Percentiles rank a stretch among this genome's conserved stretches.
These are phyloP conservation scores for Podila verticillata DNA, from an alignment of 192 early-diverging fungal species.

Conservation along the genomic window DNA sequence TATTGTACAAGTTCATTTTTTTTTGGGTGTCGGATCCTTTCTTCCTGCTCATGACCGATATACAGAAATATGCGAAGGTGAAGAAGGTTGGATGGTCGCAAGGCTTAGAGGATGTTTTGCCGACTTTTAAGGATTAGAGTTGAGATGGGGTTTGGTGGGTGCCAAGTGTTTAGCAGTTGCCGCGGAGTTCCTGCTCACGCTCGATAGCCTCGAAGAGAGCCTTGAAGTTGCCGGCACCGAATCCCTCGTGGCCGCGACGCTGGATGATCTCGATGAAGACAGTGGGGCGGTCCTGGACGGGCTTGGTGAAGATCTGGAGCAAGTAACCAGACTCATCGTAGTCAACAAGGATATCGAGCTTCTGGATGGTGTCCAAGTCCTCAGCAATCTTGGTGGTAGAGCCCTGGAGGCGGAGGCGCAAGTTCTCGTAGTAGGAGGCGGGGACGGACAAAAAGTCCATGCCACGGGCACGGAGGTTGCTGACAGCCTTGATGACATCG, in stretches of 20 bases:
- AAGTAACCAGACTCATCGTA: constrained; percentile 97
- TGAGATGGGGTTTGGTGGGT: neutral
- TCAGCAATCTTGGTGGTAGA: constrained; percentile 81
- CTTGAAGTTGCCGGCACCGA: constrained; percentile 98
- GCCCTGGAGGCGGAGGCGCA: constrained; percentile 76
- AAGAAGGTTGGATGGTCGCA: neutral
- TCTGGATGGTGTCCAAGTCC: constrained; percentile 82
- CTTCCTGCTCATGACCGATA: too few species aligned
- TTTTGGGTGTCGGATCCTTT: neutral
- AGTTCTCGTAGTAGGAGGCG: constrained; percentile 86
- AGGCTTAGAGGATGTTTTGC: neutral
- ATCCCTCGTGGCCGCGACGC: constrained; percentile 90
- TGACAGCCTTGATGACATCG: constrained; percentile 85
- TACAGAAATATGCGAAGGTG: neutral
- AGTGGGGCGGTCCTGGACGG: constrained; percentile 94
- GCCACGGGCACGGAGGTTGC: constrained; percentile 84
- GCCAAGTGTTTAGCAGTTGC: constrained; percentile 67
- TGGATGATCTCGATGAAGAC: constrained; percentile 98
- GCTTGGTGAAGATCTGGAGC: constrained; percentile 91
- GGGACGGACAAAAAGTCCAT: constrained; percentile 92
- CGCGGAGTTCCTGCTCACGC: constrained; percentile 91
- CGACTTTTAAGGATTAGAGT: too few species aligned
- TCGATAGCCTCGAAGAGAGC: constrained; percentile 97
- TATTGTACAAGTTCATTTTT: constrained; percentile 16
- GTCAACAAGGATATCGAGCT: constrained; percentile 92